phyloP scores from a whole-genome alignment of 768 basidiomycete species.

The Amanita pallidorosea region DNA sequence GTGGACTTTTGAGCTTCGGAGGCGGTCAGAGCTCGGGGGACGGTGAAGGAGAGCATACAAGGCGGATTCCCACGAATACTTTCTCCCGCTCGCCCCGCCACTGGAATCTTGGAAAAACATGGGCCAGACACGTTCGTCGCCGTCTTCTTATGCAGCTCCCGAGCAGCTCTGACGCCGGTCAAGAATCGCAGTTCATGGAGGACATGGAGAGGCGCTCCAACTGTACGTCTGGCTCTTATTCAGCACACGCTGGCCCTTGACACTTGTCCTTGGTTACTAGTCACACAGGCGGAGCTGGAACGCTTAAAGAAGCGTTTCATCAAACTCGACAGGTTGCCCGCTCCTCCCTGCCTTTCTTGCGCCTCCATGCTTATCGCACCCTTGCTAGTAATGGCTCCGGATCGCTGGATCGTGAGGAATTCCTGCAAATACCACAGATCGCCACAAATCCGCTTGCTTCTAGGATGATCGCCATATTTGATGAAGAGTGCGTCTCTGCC shows the following conservation, averaged over 20 bases:
- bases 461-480: constrained; percentile 99
- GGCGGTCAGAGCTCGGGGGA: constrained; percentile 10
- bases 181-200: constrained; percentile 92
- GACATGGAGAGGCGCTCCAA: constrained; percentile 97
- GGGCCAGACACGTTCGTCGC: constrained; percentile 75
- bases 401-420: constrained; percentile 97
- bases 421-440: constrained; percentile 97
- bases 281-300: constrained; percentile 90
- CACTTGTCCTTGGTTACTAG: constrained; percentile 29
- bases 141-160: neutral
- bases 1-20: constrained; percentile 55
- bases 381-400: constrained; percentile 80
- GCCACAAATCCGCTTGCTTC: constrained; percentile 95
- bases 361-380: neutral
- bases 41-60: no score
- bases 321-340: constrained; percentile 84
- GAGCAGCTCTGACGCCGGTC: constrained; percentile 5
- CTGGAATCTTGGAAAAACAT: constrained; percentile 21
- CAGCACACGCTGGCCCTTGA: neutral
- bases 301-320: constrained; percentile 98
- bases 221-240: constrained; percentile 49
- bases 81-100: neutral
- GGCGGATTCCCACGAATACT: no score
- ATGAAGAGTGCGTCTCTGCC: constrained; percentile 76
- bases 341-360: neutral